A percentile compares a stretch with the other conserved stretches of the same genome.
phyloP scores from a whole-genome alignment of 2,329 filamentous ascomycete species.

The Aspergillus novoparasiticus region DNA sequence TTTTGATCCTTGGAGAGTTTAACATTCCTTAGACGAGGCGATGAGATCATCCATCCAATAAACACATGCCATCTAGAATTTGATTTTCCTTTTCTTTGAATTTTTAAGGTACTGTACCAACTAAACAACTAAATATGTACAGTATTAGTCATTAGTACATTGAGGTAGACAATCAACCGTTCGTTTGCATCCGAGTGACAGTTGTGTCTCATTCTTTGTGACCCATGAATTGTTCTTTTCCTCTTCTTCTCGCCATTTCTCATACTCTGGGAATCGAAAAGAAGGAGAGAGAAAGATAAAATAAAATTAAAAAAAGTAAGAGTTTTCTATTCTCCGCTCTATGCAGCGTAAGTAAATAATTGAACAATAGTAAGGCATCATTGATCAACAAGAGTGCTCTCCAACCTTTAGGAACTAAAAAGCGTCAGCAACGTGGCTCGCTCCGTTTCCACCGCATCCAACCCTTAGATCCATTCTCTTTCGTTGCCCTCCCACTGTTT shows the following conservation, averaged over 20 bases:
- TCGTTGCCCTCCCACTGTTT: slow-evolving; percentile 17
- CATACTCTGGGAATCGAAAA: too few relatives aligned
- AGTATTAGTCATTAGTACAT: neutral
- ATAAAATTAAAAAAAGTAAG: neutral
- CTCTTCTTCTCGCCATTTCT: too few relatives aligned
- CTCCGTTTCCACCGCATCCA: slow-evolving; percentile 6
- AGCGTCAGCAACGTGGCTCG: slow-evolving; percentile 16
- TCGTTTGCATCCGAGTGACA: neutral
- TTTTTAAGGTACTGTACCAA: neutral
- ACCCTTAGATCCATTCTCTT: slow-evolving; percentile 14
- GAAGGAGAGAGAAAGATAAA: neutral
- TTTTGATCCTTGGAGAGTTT: neutral
- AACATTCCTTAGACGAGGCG: neutral
- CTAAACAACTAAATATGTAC: neutral
- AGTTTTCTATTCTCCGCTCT: neutral
- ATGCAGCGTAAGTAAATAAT: neutral
- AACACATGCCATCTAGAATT: neutral
- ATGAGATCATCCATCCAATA: neutral
- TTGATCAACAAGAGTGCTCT: slow-evolving; percentile 3
- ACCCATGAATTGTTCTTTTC: neutral
- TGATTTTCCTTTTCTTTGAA: neutral
- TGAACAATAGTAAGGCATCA: slow-evolving; percentile 5
- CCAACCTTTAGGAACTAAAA: neutral
- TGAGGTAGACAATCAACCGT: neutral
- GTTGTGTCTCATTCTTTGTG: neutral